Evolutionary conservation across 2,329 filamentous ascomycete genomes (phyloP).

Genomic region (Alternaria dauci): DNA sequence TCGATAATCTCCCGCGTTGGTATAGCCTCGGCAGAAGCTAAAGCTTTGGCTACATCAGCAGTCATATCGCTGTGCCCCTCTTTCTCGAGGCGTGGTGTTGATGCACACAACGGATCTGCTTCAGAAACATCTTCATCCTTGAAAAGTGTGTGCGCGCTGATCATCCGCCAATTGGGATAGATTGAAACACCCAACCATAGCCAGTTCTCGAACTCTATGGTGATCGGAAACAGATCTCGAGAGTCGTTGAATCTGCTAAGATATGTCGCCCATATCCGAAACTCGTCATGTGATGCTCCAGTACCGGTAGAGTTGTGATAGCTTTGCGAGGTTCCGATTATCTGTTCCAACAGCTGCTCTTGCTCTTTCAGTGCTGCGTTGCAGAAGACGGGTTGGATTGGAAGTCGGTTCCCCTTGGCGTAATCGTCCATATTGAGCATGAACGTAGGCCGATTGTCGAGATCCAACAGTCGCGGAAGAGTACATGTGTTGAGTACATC

Average conservation of each 20-base stretch:
- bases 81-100: conserved; percentile 1
- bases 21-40: conserved; percentile 13
- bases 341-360: conserved; percentile 37
- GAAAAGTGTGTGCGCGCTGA: conserved; percentile 34
- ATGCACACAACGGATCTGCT: conserved; percentile 13
- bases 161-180: conserved; percentile 40
- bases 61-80: conserved; percentile 4
- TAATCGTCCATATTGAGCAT: conserved; percentile 44
- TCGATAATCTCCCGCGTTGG: conserved; percentile 1
- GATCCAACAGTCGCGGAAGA: conserved; percentile 42
- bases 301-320: not conserved
- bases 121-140: conserved; percentile 26
- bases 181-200: conserved; percentile 46
- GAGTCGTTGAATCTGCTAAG: conserved; percentile 56
- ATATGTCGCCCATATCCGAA: conserved; percentile 54
- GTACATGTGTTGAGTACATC: conserved; percentile 34
- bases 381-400: conserved; percentile 41
- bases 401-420: conserved; percentile 17
- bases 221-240: conserved; percentile 56
- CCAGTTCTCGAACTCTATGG: conserved; percentile 44
- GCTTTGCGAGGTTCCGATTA: conserved; percentile 24
- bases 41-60: conserved; percentile 7
- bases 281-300: conserved; percentile 46
- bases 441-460: conserved; percentile 45
- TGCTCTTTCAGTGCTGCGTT: conserved; percentile 43